Conservation (phyloP, 352 stramenopile species). For the Labyrinthula sp. region DNA sequence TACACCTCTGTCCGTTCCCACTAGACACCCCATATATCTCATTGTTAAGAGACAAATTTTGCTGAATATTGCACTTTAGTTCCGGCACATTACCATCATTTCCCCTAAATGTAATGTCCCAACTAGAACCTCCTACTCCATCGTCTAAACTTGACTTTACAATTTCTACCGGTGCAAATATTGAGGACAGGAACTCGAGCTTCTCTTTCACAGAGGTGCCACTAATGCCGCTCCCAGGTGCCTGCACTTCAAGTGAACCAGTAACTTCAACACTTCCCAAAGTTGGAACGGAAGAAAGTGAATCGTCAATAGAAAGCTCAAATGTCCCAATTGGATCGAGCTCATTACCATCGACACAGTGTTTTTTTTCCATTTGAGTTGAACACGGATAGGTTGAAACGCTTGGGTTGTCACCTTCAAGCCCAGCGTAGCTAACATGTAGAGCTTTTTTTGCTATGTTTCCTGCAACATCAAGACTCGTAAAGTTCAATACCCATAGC, state of each 20-base stretch:
- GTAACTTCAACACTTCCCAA: neutral
- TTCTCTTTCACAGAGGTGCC: constrained; percentile 23
- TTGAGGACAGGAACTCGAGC: constrained; percentile 12
- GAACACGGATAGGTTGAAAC: constrained; percentile 4
- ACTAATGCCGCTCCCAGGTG: neutral
- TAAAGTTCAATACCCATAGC: constrained; percentile 55
- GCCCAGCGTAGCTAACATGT: neutral
- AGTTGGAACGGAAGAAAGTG: constrained; percentile 1
- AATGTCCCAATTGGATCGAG: constrained; percentile 18
- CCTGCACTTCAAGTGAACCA: constrained; percentile 1
- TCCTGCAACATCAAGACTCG: constrained; percentile 32
- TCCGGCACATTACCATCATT: constrained; percentile 12
- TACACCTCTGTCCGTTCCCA: constrained; percentile 4
- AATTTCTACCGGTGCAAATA: constrained; percentile 4
- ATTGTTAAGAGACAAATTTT: neutral
- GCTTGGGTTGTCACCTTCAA: constrained; percentile 2
- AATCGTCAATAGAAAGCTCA: constrained; percentile 5
- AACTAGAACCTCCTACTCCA: constrained; percentile 13
- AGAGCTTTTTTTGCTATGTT: constrained; percentile 16
- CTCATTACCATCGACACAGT: constrained; percentile 26
- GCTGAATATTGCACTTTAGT: neutral
- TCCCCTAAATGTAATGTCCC: constrained; percentile 13
- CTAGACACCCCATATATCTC: neutral
- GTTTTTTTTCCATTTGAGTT: too few relatives aligned
- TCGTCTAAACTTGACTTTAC: constrained; percentile 3